Evolutionary conservation across 768 basidiomycete species (phyloP), one percentile per base, ranked within the genome.

Genomic region (Trametes villosa): DNA sequence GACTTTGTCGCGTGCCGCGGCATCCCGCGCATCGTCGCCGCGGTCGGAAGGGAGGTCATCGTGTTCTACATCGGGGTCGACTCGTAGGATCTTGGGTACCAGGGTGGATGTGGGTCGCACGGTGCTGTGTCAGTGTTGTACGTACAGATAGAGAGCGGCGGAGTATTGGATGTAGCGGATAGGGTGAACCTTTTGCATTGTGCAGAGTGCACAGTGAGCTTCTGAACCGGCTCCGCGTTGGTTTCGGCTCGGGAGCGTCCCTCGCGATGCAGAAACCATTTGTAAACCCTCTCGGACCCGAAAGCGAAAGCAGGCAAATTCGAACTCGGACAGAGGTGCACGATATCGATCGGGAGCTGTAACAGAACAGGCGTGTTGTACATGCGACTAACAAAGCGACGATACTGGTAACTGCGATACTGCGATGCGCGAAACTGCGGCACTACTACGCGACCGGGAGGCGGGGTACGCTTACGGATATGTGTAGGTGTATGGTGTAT

Each of bases 21-120:
- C 24, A 86, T 86, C 58, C 87, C 87, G 44, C 77, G 85, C 31
- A 81, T 94, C 56, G 92, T 82, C 3, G 85, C 86, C 11, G 89
- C 87, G 9, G 78, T 89, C 24, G 88, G 88, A 34, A 74, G 78
- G 53, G 81, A 81, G 47, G 71, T 91, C 6, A 70, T 81, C 27
- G 76, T 91, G 49, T 86, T 89, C 62, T 78, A 82, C 60, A 85
- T 92, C 60, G 87, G 85, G 12, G 80, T 85, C 36, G 87, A 91
- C 62, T 78, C 68, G 27, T 71, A 50, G 34, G 26, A n/a, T n/a
- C n/a, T n/a, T n/a, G n/a, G n/a, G n/a, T n/a, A n/a, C 30, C 24
- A 29, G 7, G 20, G 12, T 12, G 20, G 42, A 22, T 2, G 29
- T 31, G 40, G n/a, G 11, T 38, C 36, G 26, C 33, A 41, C 12